These are phyloP conservation scores for Pestalotiopsis sp. DNA, from an alignment of 2,329 filamentous ascomycete species.

Conservation along the genomic window DNA sequence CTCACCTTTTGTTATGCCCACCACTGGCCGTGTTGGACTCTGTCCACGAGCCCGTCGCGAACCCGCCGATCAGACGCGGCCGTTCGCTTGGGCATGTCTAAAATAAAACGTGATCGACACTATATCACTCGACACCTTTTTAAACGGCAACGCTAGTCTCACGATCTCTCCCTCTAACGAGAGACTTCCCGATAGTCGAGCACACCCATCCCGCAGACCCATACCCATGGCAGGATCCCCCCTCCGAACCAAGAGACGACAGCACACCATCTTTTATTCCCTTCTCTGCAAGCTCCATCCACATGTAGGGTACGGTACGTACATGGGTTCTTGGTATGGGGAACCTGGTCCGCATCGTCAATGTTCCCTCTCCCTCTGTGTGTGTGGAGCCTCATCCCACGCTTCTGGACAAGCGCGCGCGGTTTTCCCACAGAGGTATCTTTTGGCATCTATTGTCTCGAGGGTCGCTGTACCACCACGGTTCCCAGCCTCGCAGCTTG, in stretches of 20 bases:
- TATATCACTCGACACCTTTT: neutral
- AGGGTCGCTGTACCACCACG: neutral
- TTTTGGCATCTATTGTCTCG: neutral
- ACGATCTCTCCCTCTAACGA: neutral
- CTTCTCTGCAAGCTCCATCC: neutral
- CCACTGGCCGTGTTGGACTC: neutral
- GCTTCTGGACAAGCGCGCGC: conserved; percentile 13
- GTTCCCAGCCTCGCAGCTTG: conserved; percentile 15
- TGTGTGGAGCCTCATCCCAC: conserved; percentile 9
- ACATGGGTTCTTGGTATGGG: conserved; percentile 1
- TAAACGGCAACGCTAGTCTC: neutral
- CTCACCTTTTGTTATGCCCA: neutral
- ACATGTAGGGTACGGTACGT: neutral
- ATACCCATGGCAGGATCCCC: neutral
- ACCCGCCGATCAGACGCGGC: neutral
- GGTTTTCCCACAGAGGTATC: neutral
- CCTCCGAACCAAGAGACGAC: neutral
- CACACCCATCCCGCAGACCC: neutral
- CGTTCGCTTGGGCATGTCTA: neutral
- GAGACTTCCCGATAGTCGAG: neutral
- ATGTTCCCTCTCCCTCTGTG: neutral
- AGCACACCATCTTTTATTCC: neutral
- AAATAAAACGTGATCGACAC: conserved; percentile 6
- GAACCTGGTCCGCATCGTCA: conserved; percentile 5
- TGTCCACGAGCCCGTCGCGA: neutral